Percentiles rank a stretch among this genome's conserved stretches.
Evolutionary conservation across 106 monocot species (phyloP).

Genomic region (Phalaenopsis aphrodite): DNA sequence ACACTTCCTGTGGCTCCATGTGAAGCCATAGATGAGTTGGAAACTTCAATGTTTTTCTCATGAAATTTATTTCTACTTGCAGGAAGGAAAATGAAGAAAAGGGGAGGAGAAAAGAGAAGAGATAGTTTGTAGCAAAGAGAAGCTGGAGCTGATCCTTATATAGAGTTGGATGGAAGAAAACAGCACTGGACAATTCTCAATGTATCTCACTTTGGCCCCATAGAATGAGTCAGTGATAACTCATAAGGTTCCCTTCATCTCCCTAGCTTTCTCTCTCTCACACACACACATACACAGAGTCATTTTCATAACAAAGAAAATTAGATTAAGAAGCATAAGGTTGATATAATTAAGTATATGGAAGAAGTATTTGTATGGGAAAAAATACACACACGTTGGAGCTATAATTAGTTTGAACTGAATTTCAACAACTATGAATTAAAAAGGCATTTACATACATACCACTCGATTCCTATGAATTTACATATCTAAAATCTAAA

Average conservation of each 20-base stretch:
- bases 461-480: no score
- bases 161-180: background rate
- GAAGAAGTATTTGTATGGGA: background rate
- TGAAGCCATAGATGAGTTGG: slow-evolving; percentile 30
- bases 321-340: background rate
- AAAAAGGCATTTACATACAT: background rate
- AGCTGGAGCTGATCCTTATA: background rate
- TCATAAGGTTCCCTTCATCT: slow-evolving; percentile 8
- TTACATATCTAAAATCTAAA: no score
- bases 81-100: background rate
- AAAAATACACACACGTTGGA: background rate
- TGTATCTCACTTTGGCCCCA: slow-evolving; percentile 24
- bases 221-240: slow-evolving; percentile 26
- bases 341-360: background rate
- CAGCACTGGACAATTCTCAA: slow-evolving; percentile 15
- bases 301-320: background rate
- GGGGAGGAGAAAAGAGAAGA: background rate
- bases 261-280: background rate
- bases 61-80: background rate
- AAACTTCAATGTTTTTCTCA: background rate
- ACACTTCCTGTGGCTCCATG: slow-evolving; percentile 45
- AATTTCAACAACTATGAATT: background rate
- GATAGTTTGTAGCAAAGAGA: background rate
- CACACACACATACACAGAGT: no score
- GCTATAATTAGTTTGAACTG: no score